A percentile compares a stretch with the other conserved stretches of the same genome.
Conservation (phyloP, 495 filamentous ascomycete genomes). For the Jackrogersella minutella region DNA sequence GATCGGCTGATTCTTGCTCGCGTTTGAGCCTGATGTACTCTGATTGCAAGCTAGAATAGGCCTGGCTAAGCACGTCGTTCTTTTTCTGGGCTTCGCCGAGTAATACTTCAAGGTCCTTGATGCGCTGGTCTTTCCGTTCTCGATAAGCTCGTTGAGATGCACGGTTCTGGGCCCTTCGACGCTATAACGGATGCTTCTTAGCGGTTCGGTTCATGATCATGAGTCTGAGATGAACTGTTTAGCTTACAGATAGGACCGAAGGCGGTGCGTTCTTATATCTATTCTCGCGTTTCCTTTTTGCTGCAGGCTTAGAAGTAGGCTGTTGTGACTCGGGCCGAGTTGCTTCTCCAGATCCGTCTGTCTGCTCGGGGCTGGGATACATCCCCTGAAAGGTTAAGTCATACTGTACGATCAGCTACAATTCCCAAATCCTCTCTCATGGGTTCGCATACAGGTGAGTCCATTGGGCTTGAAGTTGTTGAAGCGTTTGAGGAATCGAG, state of each 20-base stretch:
- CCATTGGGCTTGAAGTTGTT: conserved; percentile 52
- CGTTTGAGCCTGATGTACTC: conserved; percentile 53
- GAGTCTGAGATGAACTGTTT: not conserved
- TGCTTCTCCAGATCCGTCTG: conserved; percentile 38
- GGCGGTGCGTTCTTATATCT: conserved; percentile 60
- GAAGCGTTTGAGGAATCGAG: conserved; percentile 48
- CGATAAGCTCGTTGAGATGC: conserved; percentile 80
- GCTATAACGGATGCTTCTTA: conserved; percentile 47
- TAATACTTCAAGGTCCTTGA: conserved; percentile 81
- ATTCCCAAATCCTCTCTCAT: not conserved
- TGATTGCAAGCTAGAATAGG: conserved; percentile 51
- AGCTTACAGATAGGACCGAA: conserved; percentile 56
- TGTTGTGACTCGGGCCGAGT: conserved; percentile 52
- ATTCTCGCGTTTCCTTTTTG: conserved; percentile 58
- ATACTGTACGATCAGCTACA: conserved; percentile 44
- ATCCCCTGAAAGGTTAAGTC: conserved; percentile 46
- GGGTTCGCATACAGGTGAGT: conserved; percentile 47
- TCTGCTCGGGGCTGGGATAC: conserved; percentile 50
- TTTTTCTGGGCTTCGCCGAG: conserved; percentile 63
- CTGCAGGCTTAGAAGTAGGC: conserved; percentile 47
- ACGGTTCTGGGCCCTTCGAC: conserved; percentile 65
- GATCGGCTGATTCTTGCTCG: conserved; percentile 34
- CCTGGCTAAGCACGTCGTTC: conserved; percentile 53
- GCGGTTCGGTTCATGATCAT: conserved; percentile 7
- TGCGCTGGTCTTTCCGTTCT: conserved; percentile 83